These are phyloP conservation scores for Eutypa lata DNA, from an alignment of 2,329 filamentous ascomycete species.

Conservation along the genomic window DNA sequence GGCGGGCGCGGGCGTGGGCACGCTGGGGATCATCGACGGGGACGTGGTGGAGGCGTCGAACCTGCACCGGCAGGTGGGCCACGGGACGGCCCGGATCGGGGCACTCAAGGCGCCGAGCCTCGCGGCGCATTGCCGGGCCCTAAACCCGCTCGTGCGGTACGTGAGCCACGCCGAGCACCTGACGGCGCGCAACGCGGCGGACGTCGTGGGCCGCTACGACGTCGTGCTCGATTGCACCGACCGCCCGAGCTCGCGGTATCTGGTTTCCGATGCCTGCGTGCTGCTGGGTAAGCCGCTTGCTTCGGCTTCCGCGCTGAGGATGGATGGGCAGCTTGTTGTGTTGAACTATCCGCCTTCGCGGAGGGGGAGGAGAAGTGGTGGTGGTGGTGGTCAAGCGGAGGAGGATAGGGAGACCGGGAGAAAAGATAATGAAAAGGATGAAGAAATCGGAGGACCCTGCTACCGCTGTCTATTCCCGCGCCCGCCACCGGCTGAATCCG, in stretches of 20 bases:
- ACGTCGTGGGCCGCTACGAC: conserved; percentile 70
- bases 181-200: conserved; percentile 62
- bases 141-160: conserved; percentile 72
- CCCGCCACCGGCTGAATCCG: conserved; percentile 78
- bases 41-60: conserved; percentile 88
- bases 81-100: conserved; percentile 64
- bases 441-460: conserved; percentile 72
- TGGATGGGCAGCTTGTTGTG: conserved; percentile 85
- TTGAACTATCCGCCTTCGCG: conserved; percentile 74
- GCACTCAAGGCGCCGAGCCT: conserved; percentile 80
- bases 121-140: conserved; percentile 48
- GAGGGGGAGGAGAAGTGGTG: conserved; percentile 51
- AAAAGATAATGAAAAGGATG: conserved; percentile 34
- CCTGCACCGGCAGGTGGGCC: conserved; percentile 86
- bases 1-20: conserved; percentile 82
- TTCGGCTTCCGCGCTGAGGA: conserved; percentile 84
- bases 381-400: neutral
- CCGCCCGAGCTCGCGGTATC: conserved; percentile 84
- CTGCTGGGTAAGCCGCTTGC: conserved; percentile 75
- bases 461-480: conserved; percentile 91
- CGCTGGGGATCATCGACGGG: conserved; percentile 79
- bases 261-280: conserved; percentile 88
- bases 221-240: conserved; percentile 93
- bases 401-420: conserved; percentile 41
- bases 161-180: conserved; percentile 62